Conservation (phyloP, 192 early-diverging fungal genomes). For the Phycomyces nitens region DNA sequence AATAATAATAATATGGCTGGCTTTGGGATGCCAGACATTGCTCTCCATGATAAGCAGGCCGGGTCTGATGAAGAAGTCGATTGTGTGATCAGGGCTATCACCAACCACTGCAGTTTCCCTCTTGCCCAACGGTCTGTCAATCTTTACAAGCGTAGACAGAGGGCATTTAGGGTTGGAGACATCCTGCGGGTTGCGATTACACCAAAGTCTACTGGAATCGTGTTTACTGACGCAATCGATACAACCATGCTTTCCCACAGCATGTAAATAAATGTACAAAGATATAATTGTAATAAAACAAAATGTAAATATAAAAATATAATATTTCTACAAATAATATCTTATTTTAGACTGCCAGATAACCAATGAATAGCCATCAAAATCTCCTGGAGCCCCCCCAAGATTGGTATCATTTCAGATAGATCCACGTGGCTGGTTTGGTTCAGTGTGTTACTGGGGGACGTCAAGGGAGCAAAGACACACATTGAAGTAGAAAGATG, state of each 20-base stretch:
- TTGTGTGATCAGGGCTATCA: conserved; percentile 61
- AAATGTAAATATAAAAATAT: no score
- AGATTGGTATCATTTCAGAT: no score
- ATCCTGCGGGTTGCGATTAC: conserved; percentile 64
- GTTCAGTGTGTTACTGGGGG: no score
- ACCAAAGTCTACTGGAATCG: conserved; percentile 11
- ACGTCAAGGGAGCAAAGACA: no score
- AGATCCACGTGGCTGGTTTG: no score
- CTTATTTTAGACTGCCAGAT: background rate
- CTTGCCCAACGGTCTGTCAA: conserved; percentile 49
- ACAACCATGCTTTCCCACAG: no score
- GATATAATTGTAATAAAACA: no score
- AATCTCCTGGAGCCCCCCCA: no score
- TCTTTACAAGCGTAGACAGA: conserved; percentile 55
- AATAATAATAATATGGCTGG: conserved; percentile 1
- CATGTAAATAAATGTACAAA: no score
- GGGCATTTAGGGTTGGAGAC: conserved; percentile 59
- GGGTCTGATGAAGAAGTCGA: conserved; percentile 76
- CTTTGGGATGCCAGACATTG: background rate
- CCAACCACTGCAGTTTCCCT: conserved; percentile 58
- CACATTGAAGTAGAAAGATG: no score
- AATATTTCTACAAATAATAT: background rate
- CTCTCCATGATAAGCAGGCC: conserved; percentile 37
- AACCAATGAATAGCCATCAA: no score
- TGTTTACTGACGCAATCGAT: no score